Conservation (phyloP, 2,329 filamentous ascomycete genomes). For the Cytospora piceicola region DNA sequence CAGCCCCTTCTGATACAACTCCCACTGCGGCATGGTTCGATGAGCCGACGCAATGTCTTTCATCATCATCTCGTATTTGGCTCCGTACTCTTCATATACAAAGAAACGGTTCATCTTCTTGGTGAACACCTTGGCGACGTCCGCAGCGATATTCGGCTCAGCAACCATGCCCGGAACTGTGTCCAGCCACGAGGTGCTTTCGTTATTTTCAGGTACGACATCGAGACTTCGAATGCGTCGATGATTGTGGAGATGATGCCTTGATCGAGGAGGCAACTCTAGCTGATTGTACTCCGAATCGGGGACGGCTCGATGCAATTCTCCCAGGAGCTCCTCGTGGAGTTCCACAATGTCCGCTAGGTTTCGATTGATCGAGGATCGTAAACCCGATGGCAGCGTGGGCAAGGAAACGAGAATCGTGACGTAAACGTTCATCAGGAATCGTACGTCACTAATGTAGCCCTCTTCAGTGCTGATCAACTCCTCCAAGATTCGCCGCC, state of each 20-base stretch:
- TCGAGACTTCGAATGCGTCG: constrained; percentile 55
- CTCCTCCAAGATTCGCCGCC: constrained; percentile 82
- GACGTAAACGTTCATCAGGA: constrained; percentile 82
- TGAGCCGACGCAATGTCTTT: constrained; percentile 74
- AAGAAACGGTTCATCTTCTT: constrained; percentile 79
- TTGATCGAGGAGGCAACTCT: constrained; percentile 35
- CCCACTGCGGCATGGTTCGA: constrained; percentile 72
- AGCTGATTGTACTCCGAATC: constrained; percentile 64
- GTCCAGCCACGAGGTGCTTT: constrained; percentile 47
- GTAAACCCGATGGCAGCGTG: constrained; percentile 63
- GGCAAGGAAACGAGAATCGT: constrained; percentile 75
- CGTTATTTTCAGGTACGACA: constrained; percentile 48
- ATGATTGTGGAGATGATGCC: constrained; percentile 40
- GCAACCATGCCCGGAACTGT: constrained; percentile 56
- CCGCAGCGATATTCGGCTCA: constrained; percentile 62
- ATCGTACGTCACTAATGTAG: constrained; percentile 86
- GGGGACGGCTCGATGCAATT: constrained; percentile 73
- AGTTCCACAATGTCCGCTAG: constrained; percentile 78
- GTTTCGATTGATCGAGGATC: constrained; percentile 77
- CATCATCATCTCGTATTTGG: constrained; percentile 84
- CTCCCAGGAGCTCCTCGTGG: constrained; percentile 79
- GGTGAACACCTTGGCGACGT: constrained; percentile 64
- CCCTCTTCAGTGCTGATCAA: constrained; percentile 83
- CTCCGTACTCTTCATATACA: constrained; percentile 88
- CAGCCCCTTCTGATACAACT: constrained; percentile 80